Evolutionary conservation across 805 yeast species (phyloP).

Genomic region (Saccharomycopsis sp.): DNA sequence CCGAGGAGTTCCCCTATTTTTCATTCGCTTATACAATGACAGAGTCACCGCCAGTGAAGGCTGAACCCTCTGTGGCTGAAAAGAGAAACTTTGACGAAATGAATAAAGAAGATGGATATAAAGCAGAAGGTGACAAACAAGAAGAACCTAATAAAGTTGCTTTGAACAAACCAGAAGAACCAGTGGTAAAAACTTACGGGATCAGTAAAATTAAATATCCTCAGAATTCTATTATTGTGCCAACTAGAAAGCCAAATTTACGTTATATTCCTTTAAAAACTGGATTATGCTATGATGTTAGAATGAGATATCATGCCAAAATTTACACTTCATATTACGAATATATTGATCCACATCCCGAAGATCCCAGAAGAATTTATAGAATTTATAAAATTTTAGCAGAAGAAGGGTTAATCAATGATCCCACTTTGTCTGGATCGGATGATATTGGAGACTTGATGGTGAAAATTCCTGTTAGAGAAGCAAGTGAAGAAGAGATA

Average conservation of each 20-base stretch:
- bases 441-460: conserved; percentile 73
- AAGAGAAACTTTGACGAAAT: conserved; percentile 1
- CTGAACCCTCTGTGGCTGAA: background rate
- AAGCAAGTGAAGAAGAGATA: conserved; percentile 80
- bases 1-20: too few species aligned
- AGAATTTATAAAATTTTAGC: conserved; percentile 88
- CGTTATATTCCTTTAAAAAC: conserved; percentile 67
- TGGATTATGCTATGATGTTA: conserved; percentile 89
- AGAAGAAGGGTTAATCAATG: conserved; percentile 82
- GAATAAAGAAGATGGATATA: background rate
- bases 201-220: conserved; percentile 17
- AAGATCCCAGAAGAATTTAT: conserved; percentile 93
- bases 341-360: conserved; percentile 98
- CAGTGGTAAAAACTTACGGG: conserved; percentile 16
- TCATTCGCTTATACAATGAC: too few species aligned
- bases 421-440: conserved; percentile 63
- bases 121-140: background rate
- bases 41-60: background rate
- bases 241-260: conserved; percentile 14
- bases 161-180: conserved; percentile 5
- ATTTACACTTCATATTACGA: conserved; percentile 86
- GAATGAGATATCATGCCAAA: conserved; percentile 96
- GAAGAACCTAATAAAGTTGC: background rate
- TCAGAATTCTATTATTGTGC: conserved; percentile 15
- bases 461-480: conserved; percentile 84